Percentiles rank a stretch among this genome's conserved stretches.
These are phyloP conservation scores for Medicago lupulina DNA, from an alignment of 306 rosid genomes.

Conservation along the genomic window DNA sequence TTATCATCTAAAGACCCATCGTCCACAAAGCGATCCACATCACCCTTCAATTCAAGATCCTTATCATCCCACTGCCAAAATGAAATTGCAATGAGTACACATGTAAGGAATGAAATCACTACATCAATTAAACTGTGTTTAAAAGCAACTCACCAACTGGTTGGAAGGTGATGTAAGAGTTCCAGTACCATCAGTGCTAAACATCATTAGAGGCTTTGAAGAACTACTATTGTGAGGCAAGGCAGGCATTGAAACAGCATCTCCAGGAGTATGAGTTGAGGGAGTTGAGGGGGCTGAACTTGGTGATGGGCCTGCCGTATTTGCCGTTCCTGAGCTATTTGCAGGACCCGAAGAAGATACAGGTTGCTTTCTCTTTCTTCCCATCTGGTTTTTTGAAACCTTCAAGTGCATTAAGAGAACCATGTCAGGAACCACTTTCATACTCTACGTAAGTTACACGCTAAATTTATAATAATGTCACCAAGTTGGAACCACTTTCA, in stretches of 20 bases:
- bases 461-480: no score
- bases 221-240: slow-evolving; percentile 85
- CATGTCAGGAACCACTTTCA: slow-evolving; percentile 49
- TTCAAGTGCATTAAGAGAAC: slow-evolving; percentile 53
- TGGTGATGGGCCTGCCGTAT: slow-evolving; percentile 96
- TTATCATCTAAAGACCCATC: slow-evolving; percentile 97
- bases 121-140: slow-evolving; percentile 40
- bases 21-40: slow-evolving; percentile 94
- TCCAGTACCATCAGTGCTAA: slow-evolving; percentile 78
- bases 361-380: slow-evolving; percentile 97
- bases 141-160: slow-evolving; percentile 80
- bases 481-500: no score
- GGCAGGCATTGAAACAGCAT: slow-evolving; percentile 94
- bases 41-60: slow-evolving; percentile 99
- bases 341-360: slow-evolving; percentile 99
- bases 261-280: slow-evolving; percentile 98
- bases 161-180: slow-evolving; percentile 92
- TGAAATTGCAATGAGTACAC: slow-evolving; percentile 84
- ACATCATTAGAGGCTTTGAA: slow-evolving; percentile 90
- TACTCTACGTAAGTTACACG: not conserved
- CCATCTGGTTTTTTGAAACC: slow-evolving; percentile 95
- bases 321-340: slow-evolving; percentile 97
- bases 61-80: slow-evolving; percentile 99
- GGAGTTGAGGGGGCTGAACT: slow-evolving; percentile 99
- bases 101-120: slow-evolving; percentile 60